Percentiles rank a stretch among this genome's conserved stretches.
Conservation (phyloP, 305 asterid genomes). For the Fraxinus angustifolia region DNA sequence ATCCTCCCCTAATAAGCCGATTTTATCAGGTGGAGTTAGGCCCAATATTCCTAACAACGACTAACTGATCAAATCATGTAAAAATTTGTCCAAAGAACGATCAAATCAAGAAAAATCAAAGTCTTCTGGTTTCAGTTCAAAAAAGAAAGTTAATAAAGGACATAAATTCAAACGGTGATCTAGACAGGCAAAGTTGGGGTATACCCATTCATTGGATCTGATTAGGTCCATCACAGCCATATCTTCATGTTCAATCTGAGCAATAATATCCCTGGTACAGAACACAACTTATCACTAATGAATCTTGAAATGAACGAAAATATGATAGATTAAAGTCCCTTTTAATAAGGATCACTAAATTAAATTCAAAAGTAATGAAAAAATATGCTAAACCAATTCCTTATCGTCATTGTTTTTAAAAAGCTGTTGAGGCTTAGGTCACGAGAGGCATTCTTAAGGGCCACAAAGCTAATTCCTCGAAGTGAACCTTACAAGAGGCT, state of each 20-base stretch:
- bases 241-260: conserved; percentile 81
- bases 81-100: background rate
- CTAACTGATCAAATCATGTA: background rate
- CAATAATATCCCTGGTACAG: conserved; percentile 48
- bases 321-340: background rate
- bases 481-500: background rate
- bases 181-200: conserved; percentile 6
- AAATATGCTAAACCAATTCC: background rate
- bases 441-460: background rate
- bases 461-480: background rate
- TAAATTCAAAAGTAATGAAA: background rate
- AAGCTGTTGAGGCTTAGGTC: background rate
- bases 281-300: background rate
- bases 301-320: background rate
- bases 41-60: too few relatives aligned
- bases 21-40: too few relatives aligned
- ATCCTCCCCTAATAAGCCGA: too few relatives aligned
- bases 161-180: background rate
- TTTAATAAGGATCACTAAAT: background rate
- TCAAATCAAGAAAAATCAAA: background rate
- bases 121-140: background rate
- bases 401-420: background rate
- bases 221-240: conserved; percentile 48
- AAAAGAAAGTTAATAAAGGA: background rate
- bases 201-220: conserved; percentile 75